Evolutionary conservation across 495 filamentous ascomycete genomes (phyloP), one percentile per base, ranked within the genome.

Genomic region (Penicillium verhagenii): DNA sequence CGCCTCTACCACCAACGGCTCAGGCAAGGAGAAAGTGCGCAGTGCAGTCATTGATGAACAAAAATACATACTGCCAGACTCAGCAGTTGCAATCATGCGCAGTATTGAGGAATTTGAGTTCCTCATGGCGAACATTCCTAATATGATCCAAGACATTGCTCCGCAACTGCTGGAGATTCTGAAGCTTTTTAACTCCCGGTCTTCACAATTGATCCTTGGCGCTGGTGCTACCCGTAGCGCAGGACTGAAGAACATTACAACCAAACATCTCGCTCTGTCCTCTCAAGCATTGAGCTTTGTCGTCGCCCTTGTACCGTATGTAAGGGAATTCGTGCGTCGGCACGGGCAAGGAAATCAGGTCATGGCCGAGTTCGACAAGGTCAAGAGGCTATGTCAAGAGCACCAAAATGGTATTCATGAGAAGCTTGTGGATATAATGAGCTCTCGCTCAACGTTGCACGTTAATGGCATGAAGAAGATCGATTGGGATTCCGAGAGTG

Each of bases 401-500:
- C 94, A 97, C 67, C 94, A 97, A 65, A 84, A 83, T 28, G 90
- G 84, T 56, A 97, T 97, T 52, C 90, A 96, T 63, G 91, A 96
- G 49, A 99, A 99, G 66, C 76, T 99, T 0, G 88, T 96, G 14
- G 92, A 96, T 53, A 97, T 99, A 55, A 97, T 97, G 92, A 86
- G 85, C 44, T 85, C 84, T 11, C 83, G 94, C 1, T 88, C 88
- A 6, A 71, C 81, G 2, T 72, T 82, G 0, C 91, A 90, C 60
- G 84, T 91, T 19, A 86, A 81, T 53, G 81, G 82, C 16, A 85
- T 99, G 75, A 89, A 84, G 66, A 83, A 83, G 51, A 79, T 92
- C 37, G 72, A 88, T 53, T 96, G 90, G 88, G 87, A 92, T 54
- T 59, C 72, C n/a, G 58, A 66, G 48, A 58, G 42, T 61, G 66